A percentile compares a stretch with the other conserved stretches of the same genome.
Conservation (phyloP, 441 rosid genomes). For the Pelargonium myrrhifolium region DNA sequence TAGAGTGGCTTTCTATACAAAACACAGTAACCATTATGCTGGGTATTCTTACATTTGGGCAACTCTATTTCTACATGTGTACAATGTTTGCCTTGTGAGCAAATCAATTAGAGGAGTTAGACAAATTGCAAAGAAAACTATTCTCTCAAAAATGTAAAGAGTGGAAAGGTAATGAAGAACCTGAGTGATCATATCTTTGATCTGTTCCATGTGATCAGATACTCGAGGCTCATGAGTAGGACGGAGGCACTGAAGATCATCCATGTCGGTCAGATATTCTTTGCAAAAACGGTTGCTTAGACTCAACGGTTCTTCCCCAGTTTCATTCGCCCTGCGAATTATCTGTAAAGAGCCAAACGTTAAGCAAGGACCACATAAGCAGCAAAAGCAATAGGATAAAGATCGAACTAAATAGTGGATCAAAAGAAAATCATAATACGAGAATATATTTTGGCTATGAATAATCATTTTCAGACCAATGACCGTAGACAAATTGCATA, state of each 20-base stretch:
- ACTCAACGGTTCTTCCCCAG: slow-evolving; percentile 44
- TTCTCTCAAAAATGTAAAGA: no score
- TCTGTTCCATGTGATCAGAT: slow-evolving; percentile 67
- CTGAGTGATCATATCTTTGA: slow-evolving; percentile 57
- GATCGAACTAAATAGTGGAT: neutral
- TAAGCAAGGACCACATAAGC: neutral
- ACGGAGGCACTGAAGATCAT: slow-evolving; percentile 57
- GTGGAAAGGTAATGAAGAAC: slow-evolving; percentile 24
- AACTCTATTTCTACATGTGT: no score
- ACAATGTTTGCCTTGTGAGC: no score
- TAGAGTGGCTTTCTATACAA: no score
- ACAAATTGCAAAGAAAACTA: no score
- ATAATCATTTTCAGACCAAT: no score
- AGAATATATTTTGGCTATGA: no score
- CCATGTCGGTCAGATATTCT: slow-evolving; percentile 72
- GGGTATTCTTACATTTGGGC: no score
- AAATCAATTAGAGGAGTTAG: no score
- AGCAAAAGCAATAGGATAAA: neutral
- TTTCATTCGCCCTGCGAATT: slow-evolving; percentile 61
- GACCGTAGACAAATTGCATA: no score
- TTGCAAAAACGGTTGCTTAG: slow-evolving; percentile 59
- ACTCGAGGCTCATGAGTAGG: slow-evolving; percentile 84
- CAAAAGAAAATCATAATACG: neutral
- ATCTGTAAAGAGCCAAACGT: slow-evolving; percentile 37
- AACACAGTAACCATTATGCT: no score